These are phyloP conservation scores for Ophioceras dolichostomum DNA, from an alignment of 2,329 filamentous ascomycete genomes.

Conservation along the genomic window DNA sequence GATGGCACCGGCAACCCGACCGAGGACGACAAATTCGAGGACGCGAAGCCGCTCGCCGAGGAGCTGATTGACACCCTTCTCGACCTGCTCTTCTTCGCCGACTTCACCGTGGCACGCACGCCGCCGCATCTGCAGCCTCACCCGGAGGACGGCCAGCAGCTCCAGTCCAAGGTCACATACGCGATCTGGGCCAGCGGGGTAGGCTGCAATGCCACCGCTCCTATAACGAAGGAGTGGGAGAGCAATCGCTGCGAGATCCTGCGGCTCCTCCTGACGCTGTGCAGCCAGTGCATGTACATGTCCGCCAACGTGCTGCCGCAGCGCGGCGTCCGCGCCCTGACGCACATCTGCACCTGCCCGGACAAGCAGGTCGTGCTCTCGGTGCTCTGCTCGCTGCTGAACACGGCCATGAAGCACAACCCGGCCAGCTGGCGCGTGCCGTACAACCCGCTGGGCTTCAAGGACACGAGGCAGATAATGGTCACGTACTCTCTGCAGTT, in stretches of 20 bases:
- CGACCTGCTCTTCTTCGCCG: conserved; percentile 83
- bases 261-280: conserved; percentile 71
- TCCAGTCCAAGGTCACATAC: conserved; percentile 73
- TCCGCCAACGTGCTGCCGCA: conserved; percentile 68
- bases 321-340: conserved; percentile 71
- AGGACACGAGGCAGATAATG: conserved; percentile 78
- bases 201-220: conserved; percentile 80
- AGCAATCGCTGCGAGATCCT: conserved; percentile 86
- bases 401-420: conserved; percentile 94
- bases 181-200: conserved; percentile 98
- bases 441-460: conserved; percentile 85
- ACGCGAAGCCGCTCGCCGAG: conserved; percentile 78
- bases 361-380: conserved; percentile 90
- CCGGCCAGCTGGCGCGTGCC: conserved; percentile 88
- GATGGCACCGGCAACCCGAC: not conserved
- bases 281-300: conserved; percentile 90
- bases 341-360: conserved; percentile 75
- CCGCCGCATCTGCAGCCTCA: too few relatives aligned
- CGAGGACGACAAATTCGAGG: conserved; percentile 49
- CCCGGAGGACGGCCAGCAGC: too few relatives aligned
- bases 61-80: conserved; percentile 84
- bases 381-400: conserved; percentile 81
- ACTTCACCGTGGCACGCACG: conserved; percentile 71
- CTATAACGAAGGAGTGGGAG: conserved; percentile 84
- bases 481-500: conserved; percentile 89